A percentile compares a stretch with the other conserved stretches of the same genome.
Conservation (phyloP, 2,329 filamentous ascomycete species). For the Penicillium sp. region DNA sequence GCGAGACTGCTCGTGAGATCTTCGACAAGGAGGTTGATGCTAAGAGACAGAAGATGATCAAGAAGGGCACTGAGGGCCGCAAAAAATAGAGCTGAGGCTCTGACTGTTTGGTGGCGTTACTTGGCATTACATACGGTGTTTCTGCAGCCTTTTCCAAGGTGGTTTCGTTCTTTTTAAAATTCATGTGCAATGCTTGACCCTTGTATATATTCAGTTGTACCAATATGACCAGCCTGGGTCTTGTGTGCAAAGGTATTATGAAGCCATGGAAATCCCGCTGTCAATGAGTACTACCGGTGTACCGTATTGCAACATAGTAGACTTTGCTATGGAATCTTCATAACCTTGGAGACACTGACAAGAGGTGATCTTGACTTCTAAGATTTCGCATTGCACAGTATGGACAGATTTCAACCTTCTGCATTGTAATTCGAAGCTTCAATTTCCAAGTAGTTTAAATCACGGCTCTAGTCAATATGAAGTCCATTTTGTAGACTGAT, state of each 20-base stretch:
- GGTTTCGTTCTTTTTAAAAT: not conserved
- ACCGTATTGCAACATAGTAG: not conserved
- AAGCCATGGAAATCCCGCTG: not conserved
- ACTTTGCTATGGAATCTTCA: not conserved
- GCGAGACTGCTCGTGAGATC: conserved; percentile 53
- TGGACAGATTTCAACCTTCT: too few species aligned
- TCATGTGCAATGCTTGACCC: conserved; percentile 2
- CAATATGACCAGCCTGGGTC: not conserved
- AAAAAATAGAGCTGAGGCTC: conserved; percentile 30
- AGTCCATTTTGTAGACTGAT: not conserved
- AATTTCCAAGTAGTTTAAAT: not conserved
- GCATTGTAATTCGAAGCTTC: not conserved
- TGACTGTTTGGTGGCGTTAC: conserved; percentile 14
- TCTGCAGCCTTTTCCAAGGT: conserved; percentile 1
- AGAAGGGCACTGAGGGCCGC: conserved; percentile 44
- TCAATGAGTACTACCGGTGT: not conserved
- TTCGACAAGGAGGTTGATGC: conserved; percentile 45
- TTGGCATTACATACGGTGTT: conserved; percentile 18
- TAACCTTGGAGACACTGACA: too few species aligned
- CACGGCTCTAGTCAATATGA: not conserved
- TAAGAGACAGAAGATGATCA: conserved; percentile 46
- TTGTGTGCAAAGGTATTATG: not conserved
- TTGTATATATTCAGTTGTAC: conserved; percentile 5
- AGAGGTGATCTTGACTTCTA: too few species aligned
- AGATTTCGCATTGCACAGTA: too few species aligned